Evolutionary conservation across 164 flowering plant species (phyloP).

Genomic region (Magnolia sinica): DNA sequence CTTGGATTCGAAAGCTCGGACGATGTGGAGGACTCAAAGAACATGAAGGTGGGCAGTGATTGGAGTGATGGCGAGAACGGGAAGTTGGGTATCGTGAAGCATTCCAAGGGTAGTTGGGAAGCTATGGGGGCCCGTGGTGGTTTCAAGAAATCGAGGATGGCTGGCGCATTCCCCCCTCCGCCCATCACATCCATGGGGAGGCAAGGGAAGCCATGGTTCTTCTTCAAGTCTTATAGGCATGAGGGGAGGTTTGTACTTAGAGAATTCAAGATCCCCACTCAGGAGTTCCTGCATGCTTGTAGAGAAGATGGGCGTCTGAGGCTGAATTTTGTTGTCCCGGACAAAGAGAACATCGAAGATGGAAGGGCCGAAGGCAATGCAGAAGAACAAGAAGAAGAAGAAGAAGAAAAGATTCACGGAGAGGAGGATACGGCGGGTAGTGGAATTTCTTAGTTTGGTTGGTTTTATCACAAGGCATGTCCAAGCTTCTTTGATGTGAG

Average conservation of each 20-base stretch:
- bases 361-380: conserved; percentile 20
- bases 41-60: conserved; percentile 1
- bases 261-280: conserved; percentile 57
- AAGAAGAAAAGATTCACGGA: conserved; percentile 6
- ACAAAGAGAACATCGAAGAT: conserved; percentile 29
- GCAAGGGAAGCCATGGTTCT: conserved; percentile 71
- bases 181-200: conserved; percentile 60
- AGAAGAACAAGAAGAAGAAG: conserved; percentile 16
- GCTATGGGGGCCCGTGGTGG: not conserved
- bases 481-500: too few species aligned
- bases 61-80: not conserved
- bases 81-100: not conserved
- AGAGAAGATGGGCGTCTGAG: conserved; percentile 79
- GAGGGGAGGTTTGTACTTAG: conserved; percentile 77
- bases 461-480: too few species aligned
- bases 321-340: conserved; percentile 56
- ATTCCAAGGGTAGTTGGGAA: not conserved
- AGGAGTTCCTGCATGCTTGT: conserved; percentile 61
- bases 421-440: not conserved
- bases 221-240: conserved; percentile 49
- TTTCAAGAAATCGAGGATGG: conserved; percentile 27
- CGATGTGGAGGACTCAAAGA: conserved; percentile 50
- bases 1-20: conserved; percentile 81
- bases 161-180: conserved; percentile 65
- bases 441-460: conserved; percentile 8